Conservation (phyloP, 352 stramenopile genomes). For the Globisporangium okanoganense region DNA sequence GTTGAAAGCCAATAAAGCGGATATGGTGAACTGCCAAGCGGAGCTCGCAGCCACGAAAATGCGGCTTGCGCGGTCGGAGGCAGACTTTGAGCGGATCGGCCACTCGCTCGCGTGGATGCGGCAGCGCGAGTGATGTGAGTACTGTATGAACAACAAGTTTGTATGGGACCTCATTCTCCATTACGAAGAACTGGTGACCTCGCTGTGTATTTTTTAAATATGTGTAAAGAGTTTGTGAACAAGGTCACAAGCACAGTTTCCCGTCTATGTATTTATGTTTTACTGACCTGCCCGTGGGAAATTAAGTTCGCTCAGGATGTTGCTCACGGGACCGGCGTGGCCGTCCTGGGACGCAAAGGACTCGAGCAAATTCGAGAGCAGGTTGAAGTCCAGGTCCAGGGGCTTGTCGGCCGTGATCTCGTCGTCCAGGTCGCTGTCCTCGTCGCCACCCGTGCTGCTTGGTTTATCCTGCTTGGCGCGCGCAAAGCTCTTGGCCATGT, state of each 20-base stretch:
- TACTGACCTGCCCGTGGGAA: slow-evolving; percentile 14
- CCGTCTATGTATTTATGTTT: not conserved
- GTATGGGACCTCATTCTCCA: not conserved
- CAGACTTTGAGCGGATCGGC: slow-evolving; percentile 34
- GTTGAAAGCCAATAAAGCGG: slow-evolving; percentile 23
- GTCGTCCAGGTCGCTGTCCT: slow-evolving; percentile 10
- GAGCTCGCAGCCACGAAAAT: slow-evolving; percentile 3
- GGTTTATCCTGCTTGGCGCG: slow-evolving; percentile 12
- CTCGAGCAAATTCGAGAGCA: slow-evolving; percentile 80
- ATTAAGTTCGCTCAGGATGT: slow-evolving; percentile 65
- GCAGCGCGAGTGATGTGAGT: slow-evolving; percentile 3
- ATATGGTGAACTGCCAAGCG: not conserved
- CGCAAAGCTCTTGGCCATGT: slow-evolving; percentile 56
- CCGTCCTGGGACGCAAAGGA: slow-evolving; percentile 79
- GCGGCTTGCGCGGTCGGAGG: slow-evolving; percentile 21
- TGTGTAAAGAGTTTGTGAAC: not conserved
- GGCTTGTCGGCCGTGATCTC: slow-evolving; percentile 31
- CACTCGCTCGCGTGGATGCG: slow-evolving; percentile 43
- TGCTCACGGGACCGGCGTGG: slow-evolving; percentile 63
- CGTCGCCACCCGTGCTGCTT: not conserved
- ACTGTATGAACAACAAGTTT: not conserved
- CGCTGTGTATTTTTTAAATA: not conserved
- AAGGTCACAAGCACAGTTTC: not conserved
- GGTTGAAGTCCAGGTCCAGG: slow-evolving; percentile 77
- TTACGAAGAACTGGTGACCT: not conserved